phyloP scores from a whole-genome alignment of 176 grass and related monocot species.

The Carex scoparia region DNA sequence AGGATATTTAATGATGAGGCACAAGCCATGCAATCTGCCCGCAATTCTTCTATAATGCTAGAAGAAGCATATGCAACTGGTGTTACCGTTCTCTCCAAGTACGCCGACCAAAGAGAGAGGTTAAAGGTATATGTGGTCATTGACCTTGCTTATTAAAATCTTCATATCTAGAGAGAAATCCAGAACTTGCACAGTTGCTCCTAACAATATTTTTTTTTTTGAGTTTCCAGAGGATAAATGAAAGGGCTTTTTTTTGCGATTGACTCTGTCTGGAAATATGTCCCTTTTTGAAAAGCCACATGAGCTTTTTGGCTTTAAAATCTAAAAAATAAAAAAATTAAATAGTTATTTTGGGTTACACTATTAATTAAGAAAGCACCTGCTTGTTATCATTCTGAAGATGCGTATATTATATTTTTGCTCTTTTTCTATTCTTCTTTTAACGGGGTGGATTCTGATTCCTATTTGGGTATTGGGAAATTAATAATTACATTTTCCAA shows the following conservation, averaged over 20 bases:
- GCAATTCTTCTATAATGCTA: slow-evolving; percentile 62
- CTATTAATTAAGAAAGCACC: neutral
- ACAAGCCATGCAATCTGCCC: slow-evolving; percentile 86
- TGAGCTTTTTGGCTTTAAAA: neutral
- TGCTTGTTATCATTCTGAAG: neutral
- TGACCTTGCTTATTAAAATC: neutral
- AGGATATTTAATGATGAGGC: slow-evolving; percentile 88
- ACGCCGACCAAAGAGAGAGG: slow-evolving; percentile 79
- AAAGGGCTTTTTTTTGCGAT: neutral
- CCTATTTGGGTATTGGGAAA: neutral
- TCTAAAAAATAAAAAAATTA: neutral
- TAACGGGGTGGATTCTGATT: neutral
- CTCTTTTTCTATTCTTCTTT: neutral
- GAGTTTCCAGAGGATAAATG: neutral
- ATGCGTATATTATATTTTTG: neutral
- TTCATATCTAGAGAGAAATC: neutral
- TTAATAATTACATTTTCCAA: neutral
- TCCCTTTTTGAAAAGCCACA: neutral
- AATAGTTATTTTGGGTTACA: neutral
- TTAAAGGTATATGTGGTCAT: slow-evolving; percentile 57
- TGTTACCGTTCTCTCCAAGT: slow-evolving; percentile 83
- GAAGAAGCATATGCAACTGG: slow-evolving; percentile 82
- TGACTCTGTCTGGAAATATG: neutral
- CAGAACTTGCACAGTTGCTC: neutral
- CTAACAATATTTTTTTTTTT: neutral